A percentile compares a stretch with the other conserved stretches of the same genome.
phyloP scores from a whole-genome alignment of 805 yeast genomes.

The fission yeast (Schizosaccharomyces pombe) region ASM294v3 CU329670.1:2672501-2673000 shows the following conservation, averaged over 20 bases:
- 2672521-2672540: slow-evolving; percentile 77
- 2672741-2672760: slow-evolving; percentile 89
- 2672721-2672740: slow-evolving; percentile 82
- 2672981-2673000: slow-evolving; percentile 85
- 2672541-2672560: slow-evolving; percentile 81
- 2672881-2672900: too few species aligned
- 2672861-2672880: too few species aligned
- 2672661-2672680: slow-evolving; percentile 55
- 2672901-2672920: too few species aligned
- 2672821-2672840: too few species aligned
- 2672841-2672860: too few species aligned
- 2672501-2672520: slow-evolving; percentile 76
- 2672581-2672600: slow-evolving; percentile 55
- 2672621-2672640: slow-evolving; percentile 85
- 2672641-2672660: slow-evolving; percentile 61
- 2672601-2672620: slow-evolving; percentile 66
- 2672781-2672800: slow-evolving; percentile 25
- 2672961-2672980: too few species aligned
- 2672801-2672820: too few species aligned
- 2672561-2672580: slow-evolving; percentile 59
- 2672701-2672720: slow-evolving; percentile 70
- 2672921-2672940: too few species aligned
- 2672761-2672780: slow-evolving; percentile 81
- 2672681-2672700: slow-evolving; percentile 48
- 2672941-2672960: too few species aligned